Evolutionary conservation across 2,329 filamentous ascomycete species (phyloP), one percentile per base, ranked within the genome.

Genomic region (Trichoderma aggressivum): DNA sequence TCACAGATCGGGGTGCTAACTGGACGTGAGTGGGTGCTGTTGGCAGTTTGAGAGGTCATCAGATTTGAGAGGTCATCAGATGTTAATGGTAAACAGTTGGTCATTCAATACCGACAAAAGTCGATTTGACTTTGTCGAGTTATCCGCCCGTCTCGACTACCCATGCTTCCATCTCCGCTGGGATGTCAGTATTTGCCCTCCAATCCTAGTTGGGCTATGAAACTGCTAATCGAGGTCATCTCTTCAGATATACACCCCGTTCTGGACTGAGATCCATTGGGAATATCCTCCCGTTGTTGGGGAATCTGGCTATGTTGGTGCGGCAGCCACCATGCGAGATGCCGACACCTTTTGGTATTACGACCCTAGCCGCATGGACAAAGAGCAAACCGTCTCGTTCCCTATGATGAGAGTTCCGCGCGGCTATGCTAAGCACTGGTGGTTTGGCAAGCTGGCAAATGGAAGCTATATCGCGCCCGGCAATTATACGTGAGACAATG

Each of bases 391-490:
- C 0, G 73, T 80, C 12, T 69, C 81, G 0, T 83, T 84, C 70
- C 82, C 82, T 0, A 70, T 81, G 16, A 77, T 73, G 18, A 76
- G 79, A 3, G 76, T 81, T 8, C 76, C 79, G 1, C 78, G 82
- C 5, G 78, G 78, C 2, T 79, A 78, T 32, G 72, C 74, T 7
- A 77, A 77, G 43, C 81, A 80, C 60, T 83, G 80, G 79, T 84
- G 82, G 82, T 81, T 84, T 21, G 82, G 82, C 4, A 80, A 80
- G 69, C 77, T 84, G 18, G 80, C 82, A 14, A 82, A 84, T 68
- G 82, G 82, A 5, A 79, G 81, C 8, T 78, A 79, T 50, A 83
- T 84, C 56, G 74, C 76, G 3, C 80, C 81, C 2, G 82, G 82
- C 2, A 80, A 81, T 47, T 84, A 84, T 70, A 82, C 79, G 82